These are phyloP conservation scores for Dactylellina sp. DNA, from an alignment of 2,329 filamentous ascomycete species.

Conservation along the genomic window DNA sequence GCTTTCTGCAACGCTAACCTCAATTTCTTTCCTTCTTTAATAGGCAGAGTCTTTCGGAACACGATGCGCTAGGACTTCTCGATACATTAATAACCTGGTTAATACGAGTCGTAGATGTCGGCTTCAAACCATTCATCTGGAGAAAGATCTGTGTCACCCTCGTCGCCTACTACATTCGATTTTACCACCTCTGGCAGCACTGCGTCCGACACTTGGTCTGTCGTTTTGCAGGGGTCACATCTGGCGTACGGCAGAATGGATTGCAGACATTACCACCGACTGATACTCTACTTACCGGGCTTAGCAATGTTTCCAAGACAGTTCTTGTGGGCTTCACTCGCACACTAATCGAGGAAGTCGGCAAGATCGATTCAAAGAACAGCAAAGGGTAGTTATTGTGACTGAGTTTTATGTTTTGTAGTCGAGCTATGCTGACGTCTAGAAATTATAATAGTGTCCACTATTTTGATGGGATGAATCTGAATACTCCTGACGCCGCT, in stretches of 20 bases:
- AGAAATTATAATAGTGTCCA: conserved; percentile 61
- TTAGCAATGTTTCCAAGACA: conserved; percentile 69
- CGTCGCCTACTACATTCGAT: conserved; percentile 79
- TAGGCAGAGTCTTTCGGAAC: conserved; percentile 67
- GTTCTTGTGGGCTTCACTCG: conserved; percentile 75
- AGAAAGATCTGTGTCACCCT: conserved; percentile 82
- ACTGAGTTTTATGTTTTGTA: neutral
- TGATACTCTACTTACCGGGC: conserved; percentile 65
- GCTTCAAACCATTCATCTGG: conserved; percentile 72
- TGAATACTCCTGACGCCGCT: conserved; percentile 68
- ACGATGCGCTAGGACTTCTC: conserved; percentile 72
- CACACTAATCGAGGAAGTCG: conserved; percentile 74
- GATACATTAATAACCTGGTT: conserved; percentile 74
- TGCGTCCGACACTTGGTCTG: conserved; percentile 74
- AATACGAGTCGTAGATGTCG: conserved; percentile 68
- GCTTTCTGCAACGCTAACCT: conserved; percentile 12
- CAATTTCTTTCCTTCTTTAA: conserved; percentile 7
- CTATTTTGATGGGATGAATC: conserved; percentile 68
- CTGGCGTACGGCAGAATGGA: conserved; percentile 67
- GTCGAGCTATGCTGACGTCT: conserved; percentile 4
- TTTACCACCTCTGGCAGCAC: conserved; percentile 74
- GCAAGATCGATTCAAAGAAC: conserved; percentile 74
- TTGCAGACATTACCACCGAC: conserved; percentile 66
- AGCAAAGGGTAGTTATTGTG: conserved; percentile 67
- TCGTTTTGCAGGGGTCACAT: conserved; percentile 67